phyloP scores from a whole-genome alignment of 2,329 filamentous ascomycete species.

The Juglanconis oblonga region DNA sequence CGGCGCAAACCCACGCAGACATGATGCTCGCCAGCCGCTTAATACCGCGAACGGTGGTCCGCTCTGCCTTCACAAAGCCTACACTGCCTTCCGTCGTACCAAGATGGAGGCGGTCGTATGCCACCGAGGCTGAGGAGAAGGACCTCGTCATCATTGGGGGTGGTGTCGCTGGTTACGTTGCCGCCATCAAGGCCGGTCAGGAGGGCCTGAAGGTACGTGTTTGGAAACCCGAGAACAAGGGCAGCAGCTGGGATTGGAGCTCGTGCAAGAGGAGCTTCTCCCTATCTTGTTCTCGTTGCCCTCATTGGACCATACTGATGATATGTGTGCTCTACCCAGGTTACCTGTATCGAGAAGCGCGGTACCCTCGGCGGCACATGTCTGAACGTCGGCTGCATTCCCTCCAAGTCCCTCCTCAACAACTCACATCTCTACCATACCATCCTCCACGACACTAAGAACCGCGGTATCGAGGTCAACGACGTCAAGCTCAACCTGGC shows the following conservation, averaged over 20 bases:
- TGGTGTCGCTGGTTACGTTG: slow-evolving; percentile 97
- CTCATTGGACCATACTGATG: background rate
- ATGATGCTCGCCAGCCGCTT: slow-evolving; percentile 59
- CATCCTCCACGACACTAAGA: slow-evolving; percentile 94
- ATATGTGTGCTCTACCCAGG: slow-evolving; percentile 46
- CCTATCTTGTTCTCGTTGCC: background rate
- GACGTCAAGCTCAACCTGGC: slow-evolving; percentile 94
- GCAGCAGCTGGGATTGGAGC: background rate
- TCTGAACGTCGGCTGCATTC: slow-evolving; percentile 98
- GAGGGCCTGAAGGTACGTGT: slow-evolving; percentile 83
- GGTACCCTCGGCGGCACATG: slow-evolving; percentile 93
- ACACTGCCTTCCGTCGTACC: slow-evolving; percentile 42
- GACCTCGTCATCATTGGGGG: slow-evolving; percentile 97
- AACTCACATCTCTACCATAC: slow-evolving; percentile 98
- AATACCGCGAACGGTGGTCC: slow-evolving; percentile 56
- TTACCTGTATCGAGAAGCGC: slow-evolving; percentile 97
- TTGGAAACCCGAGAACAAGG: background rate
- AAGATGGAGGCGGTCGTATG: slow-evolving; percentile 57
- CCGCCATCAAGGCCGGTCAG: slow-evolving; percentile 98
- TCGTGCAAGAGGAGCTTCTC: no score
- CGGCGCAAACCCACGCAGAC: background rate
- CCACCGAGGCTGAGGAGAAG: slow-evolving; percentile 73
- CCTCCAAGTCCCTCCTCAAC: slow-evolving; percentile 98
- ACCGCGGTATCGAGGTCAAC: slow-evolving; percentile 94
- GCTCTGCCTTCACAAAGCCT: slow-evolving; percentile 47